Conservation (phyloP, 805 yeast genomes). For the Starmerella stellata region DNA sequence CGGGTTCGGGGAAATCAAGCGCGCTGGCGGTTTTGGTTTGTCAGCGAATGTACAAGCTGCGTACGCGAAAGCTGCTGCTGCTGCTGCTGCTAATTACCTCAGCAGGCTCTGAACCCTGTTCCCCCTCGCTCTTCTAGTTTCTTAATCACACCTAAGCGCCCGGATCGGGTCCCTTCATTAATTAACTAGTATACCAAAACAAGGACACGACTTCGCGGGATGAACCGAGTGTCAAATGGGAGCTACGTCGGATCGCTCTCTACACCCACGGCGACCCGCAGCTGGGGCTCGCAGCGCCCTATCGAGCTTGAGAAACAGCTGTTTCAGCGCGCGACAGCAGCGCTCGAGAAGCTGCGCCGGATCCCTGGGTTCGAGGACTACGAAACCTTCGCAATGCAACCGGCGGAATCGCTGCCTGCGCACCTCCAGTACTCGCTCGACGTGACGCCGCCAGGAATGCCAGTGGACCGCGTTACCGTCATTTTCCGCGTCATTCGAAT, state of each 20-base stretch:
- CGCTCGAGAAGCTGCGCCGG: conserved; percentile 37
- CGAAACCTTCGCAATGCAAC: conserved; percentile 38
- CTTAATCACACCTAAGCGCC: no score
- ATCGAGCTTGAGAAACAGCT: conserved; percentile 41
- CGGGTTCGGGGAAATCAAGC: no score
- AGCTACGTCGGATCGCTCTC: conserved; percentile 11
- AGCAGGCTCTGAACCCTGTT: no score
- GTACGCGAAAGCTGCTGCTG: no score
- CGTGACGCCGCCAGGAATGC: conserved; percentile 37
- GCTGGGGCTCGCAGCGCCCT: conserved; percentile 16
- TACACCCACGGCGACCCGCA: conserved; percentile 14
- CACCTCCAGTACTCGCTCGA: conserved; percentile 29
- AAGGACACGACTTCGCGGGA: no score
- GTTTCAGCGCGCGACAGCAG: conserved; percentile 43
- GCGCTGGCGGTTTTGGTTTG: no score
- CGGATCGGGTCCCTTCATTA: no score
- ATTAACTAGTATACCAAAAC: no score
- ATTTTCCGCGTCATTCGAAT: conserved; percentile 75
- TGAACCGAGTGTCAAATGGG: conserved; percentile 10
- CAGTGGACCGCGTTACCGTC: conserved; percentile 82
- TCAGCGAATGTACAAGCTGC: no score
- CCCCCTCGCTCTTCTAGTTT: no score
- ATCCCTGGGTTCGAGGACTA: conserved; percentile 49
- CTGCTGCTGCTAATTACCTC: no score
- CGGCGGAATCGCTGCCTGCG: conserved; percentile 13